Conservation (phyloP, 495 filamentous ascomycete genomes). For the Amphirosellinia nigrospora region DNA sequence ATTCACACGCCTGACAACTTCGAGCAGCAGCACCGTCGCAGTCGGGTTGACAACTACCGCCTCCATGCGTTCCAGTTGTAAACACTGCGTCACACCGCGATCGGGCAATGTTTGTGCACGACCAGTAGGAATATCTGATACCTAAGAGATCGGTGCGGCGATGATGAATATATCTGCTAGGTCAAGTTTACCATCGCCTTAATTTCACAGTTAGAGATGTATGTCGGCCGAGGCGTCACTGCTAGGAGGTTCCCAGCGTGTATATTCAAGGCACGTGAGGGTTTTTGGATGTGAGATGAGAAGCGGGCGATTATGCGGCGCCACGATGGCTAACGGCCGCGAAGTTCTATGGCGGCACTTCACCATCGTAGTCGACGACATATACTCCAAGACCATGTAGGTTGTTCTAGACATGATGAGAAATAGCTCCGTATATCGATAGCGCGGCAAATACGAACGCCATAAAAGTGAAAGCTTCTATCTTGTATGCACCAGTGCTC, state of each 20-base stretch:
- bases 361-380: constrained; percentile 70
- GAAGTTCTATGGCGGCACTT: constrained; percentile 57
- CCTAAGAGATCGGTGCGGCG: constrained; percentile 50
- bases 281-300: neutral
- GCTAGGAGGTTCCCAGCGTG: neutral
- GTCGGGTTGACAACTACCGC: constrained; percentile 71
- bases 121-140: constrained; percentile 57
- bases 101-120: constrained; percentile 63
- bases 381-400: constrained; percentile 57
- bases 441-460: constrained; percentile 61
- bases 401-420: constrained; percentile 58
- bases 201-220: neutral
- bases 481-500: neutral
- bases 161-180: constrained; percentile 40
- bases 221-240: neutral
- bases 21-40: constrained; percentile 64
- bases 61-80: constrained; percentile 67
- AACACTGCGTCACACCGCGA: constrained; percentile 63
- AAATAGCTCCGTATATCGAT: constrained; percentile 66
- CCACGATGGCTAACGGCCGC: constrained; percentile 59
- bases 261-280: neutral
- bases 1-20: constrained; percentile 64
- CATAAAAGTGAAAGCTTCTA: constrained; percentile 59
- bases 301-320: constrained; percentile 47
- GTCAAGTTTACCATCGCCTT: constrained; percentile 48